A percentile compares a stretch with the other conserved stretches of the same genome.
phyloP scores from a whole-genome alignment of 495 filamentous ascomycete genomes.

The Hamigera avellanea region DNA sequence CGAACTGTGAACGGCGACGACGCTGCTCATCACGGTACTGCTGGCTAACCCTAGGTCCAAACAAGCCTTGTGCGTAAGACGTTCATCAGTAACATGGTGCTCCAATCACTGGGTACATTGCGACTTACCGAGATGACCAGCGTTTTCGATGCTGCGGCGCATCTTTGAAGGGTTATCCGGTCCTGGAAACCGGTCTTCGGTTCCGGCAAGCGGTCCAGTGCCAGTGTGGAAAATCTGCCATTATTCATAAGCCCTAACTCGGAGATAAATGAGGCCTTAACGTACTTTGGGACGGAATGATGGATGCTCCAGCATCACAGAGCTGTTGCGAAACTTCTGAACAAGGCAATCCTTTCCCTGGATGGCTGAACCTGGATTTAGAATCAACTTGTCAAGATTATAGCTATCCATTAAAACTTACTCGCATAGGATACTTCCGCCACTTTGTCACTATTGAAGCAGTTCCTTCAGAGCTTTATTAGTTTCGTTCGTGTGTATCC shows the following conservation, averaged over 20 bases:
- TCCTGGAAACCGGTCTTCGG: conserved; percentile 60
- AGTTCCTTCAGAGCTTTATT: conserved; percentile 42
- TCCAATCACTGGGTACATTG: background rate
- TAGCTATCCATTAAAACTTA: conserved; percentile 30
- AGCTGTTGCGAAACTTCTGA: conserved; percentile 92
- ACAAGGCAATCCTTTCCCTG: conserved; percentile 85
- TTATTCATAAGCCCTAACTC: no score
- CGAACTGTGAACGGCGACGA: conserved; percentile 64
- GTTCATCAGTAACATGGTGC: background rate
- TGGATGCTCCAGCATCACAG: conserved; percentile 76
- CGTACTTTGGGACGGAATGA: conserved; percentile 76
- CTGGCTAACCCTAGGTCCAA: conserved; percentile 61
- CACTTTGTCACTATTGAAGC: conserved; percentile 72
- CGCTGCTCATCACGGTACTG: conserved; percentile 66
- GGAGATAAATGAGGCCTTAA: conserved; percentile 3
- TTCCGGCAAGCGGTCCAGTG: conserved; percentile 30
- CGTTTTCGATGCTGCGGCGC: conserved; percentile 73
- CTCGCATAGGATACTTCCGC: conserved; percentile 91
- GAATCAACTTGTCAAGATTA: background rate
- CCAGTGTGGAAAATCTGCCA: conserved; percentile 37
- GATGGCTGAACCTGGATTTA: conserved; percentile 46
- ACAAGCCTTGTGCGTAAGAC: conserved; percentile 40
- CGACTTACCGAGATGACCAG: conserved; percentile 67
- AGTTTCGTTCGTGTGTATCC: conserved; percentile 1
- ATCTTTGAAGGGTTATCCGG: conserved; percentile 79